Conservation (phyloP, 257 asterid species). For the Jacaranda mimosifolia region DNA sequence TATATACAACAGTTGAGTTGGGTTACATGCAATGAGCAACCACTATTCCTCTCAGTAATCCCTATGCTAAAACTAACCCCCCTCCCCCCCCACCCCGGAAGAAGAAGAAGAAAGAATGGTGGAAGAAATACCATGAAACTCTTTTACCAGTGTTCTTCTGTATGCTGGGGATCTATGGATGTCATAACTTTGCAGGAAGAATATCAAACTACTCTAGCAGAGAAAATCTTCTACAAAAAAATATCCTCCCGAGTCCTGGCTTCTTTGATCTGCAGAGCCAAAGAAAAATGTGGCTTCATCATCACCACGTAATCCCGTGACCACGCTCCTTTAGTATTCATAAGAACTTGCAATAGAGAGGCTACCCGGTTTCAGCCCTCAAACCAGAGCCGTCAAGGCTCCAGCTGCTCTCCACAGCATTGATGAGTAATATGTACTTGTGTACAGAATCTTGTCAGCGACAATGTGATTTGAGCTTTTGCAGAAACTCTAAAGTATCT, state of each 20-base stretch:
- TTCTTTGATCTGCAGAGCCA: slow-evolving; percentile 4
- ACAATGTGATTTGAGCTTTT: slow-evolving; percentile 71
- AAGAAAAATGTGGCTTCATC: not conserved
- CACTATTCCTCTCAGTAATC: slow-evolving; percentile 7
- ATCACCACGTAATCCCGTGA: not conserved
- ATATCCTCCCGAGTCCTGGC: not conserved
- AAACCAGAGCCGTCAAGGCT: not conserved
- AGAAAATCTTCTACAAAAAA: not conserved
- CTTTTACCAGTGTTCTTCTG: not conserved
- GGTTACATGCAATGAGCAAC: not conserved
- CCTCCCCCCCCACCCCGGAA: not conserved
- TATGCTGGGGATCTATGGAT: not conserved
- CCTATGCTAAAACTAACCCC: slow-evolving; percentile 7
- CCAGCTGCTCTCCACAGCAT: not conserved
- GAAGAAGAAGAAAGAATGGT: not conserved
- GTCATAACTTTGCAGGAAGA: not conserved
- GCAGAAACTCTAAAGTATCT: slow-evolving; percentile 82
- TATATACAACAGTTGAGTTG: not conserved
- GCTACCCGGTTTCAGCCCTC: not conserved
- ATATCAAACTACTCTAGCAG: slow-evolving; percentile 7
- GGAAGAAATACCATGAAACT: not conserved
- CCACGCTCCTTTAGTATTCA: not conserved
- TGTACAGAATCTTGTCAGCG: slow-evolving; percentile 38
- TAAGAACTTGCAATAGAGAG: not conserved
- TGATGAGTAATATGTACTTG: slow-evolving; percentile 1